Evolutionary conservation across 805 yeast species (phyloP), one percentile per base, ranked within the genome.

Genomic region (Candida silvicultrix): DNA sequence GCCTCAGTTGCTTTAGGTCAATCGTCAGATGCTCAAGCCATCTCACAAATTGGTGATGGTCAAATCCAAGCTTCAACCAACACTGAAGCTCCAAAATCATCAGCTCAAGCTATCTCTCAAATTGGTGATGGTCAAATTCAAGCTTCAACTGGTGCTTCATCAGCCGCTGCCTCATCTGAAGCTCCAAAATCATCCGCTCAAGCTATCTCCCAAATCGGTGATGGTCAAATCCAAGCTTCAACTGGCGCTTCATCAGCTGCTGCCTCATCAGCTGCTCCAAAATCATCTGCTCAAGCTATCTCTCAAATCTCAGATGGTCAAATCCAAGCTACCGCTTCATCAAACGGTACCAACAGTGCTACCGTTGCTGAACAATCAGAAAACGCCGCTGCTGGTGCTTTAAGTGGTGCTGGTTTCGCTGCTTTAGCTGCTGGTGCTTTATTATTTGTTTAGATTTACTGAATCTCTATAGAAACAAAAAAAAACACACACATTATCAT

Each of bases 1-100:
- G 40, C 71, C 25, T 54, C 71, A 58, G 41, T 49, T 22, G 48
- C 48, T n/a, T 45, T 63, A 50, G 57, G 57, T 29, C 34, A 44
- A 37, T 41, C 49, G 25, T 36, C 32, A 23, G 20, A 4, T 28
- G 53, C 34, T n/a, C 45, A 46, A 43, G 53, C 43, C 40, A 60
- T 61, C 31, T 58, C 71, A 44, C 77, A 74, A 54, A 65, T 70
- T 45, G 49, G 58, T 45, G 78, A 72, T 49, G 75, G 76, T 45
- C 74, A 69, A 57, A 59, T 63, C 48, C 65, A 65, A 57, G 66
- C 66, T 35, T 48, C 63, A 2, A 49, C 57, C 16, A 38, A 50
- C 20, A 50, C 58, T 29, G 38, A 51, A 22, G 45, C 51, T 29
- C 41, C 62, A 50, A 57, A 57, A 20, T 28, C 31, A 5, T 7